A percentile compares a stretch with the other conserved stretches of the same genome.
phyloP scores from a whole-genome alignment of 805 yeast genomes.

The Starmera caribaea region DNA sequence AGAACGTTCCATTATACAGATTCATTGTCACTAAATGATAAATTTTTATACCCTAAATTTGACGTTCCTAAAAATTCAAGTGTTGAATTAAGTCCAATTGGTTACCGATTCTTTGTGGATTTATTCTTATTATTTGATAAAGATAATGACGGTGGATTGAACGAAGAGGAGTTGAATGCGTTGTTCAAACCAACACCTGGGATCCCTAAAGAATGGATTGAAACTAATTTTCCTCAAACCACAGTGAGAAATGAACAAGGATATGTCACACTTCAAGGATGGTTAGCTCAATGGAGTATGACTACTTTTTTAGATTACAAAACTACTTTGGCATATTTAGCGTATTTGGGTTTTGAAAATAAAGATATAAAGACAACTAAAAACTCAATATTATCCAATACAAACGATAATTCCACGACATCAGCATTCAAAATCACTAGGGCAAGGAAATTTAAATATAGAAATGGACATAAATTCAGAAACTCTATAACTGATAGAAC shows the following conservation, averaged over 20 bases:
- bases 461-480: slow-evolving; percentile 59
- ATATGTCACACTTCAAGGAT: slow-evolving; percentile 87
- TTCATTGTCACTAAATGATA: slow-evolving; percentile 75
- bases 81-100: slow-evolving; percentile 87
- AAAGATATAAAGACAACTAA: slow-evolving; percentile 8
- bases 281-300: slow-evolving; percentile 99
- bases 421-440: slow-evolving; percentile 72
- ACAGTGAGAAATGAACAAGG: slow-evolving; percentile 90
- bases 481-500: slow-evolving; percentile 71
- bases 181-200: slow-evolving; percentile 91
- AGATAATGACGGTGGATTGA: slow-evolving; percentile 95
- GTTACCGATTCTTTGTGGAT: slow-evolving; percentile 88
- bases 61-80: slow-evolving; percentile 68
- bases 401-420: slow-evolving; percentile 18
- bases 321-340: slow-evolving; percentile 80
- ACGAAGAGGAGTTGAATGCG: slow-evolving; percentile 55
- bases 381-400: neutral
- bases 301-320: slow-evolving; percentile 80
- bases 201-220: slow-evolving; percentile 78
- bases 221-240: slow-evolving; percentile 74
- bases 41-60: slow-evolving; percentile 66
- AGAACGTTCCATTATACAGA: slow-evolving; percentile 87
- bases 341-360: slow-evolving; percentile 80
- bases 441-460: slow-evolving; percentile 59
- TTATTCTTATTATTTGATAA: slow-evolving; percentile 79